Evolutionary conservation across 495 filamentous ascomycete species (phyloP).

Genomic region (Platismatia glauca): DNA sequence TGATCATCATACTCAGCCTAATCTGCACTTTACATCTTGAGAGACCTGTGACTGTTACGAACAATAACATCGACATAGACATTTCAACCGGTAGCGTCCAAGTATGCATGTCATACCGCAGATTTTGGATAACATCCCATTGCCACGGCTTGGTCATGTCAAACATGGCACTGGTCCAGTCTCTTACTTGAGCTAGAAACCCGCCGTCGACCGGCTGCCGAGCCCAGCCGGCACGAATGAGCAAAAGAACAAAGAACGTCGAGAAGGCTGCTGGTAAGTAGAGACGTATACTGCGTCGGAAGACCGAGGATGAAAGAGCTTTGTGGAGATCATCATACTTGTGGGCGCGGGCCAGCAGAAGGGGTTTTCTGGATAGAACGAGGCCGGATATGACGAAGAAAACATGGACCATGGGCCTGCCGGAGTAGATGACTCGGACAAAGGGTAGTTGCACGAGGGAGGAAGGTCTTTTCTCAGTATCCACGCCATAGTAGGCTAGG

Average conservation of each 20-base stretch:
- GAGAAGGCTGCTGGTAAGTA: constrained; percentile 53
- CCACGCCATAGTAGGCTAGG: constrained; percentile 27
- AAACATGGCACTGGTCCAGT: constrained; percentile 40
- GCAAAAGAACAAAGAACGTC: constrained; percentile 46
- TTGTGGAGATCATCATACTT: constrained; percentile 42
- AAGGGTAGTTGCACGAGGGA: constrained; percentile 53
- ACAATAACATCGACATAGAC: constrained; percentile 54
- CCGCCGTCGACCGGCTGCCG: constrained; percentile 40
- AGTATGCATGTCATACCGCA: constrained; percentile 53
- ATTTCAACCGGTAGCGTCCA: constrained; percentile 73
- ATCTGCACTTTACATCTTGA: constrained; percentile 40
- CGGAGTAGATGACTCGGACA: constrained; percentile 52
- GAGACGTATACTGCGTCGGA: constrained; percentile 54
- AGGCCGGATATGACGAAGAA: constrained; percentile 70
- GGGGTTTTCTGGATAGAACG: constrained; percentile 55
- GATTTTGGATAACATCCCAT: constrained; percentile 45
- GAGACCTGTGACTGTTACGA: constrained; percentile 49
- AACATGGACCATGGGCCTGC: constrained; percentile 61
- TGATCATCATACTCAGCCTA: constrained; percentile 38
- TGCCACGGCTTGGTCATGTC: constrained; percentile 46
- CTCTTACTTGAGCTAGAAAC: constrained; percentile 38
- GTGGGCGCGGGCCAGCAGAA: constrained; percentile 48
- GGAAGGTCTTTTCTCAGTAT: constrained; percentile 35
- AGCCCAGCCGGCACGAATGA: constrained; percentile 44
- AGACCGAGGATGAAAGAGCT: constrained; percentile 49